Evolutionary conservation across 2,329 filamentous ascomycete species (phyloP).

Genomic region (Lasiodiplodia sp.): DNA sequence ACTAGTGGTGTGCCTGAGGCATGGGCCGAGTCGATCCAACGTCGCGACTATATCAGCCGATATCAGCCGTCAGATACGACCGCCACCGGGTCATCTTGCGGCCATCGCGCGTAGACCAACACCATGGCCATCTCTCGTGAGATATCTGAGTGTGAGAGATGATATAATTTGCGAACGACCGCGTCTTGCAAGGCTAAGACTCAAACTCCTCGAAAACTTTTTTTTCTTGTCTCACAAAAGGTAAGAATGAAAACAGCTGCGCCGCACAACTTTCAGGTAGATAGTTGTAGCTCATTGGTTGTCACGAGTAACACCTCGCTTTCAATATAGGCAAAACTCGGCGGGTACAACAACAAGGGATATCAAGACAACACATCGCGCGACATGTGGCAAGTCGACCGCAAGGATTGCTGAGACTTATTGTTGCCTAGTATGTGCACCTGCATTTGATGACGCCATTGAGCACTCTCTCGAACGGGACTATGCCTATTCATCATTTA

Average conservation of each 20-base stretch:
- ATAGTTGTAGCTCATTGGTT: not conserved
- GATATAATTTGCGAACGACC: not conserved
- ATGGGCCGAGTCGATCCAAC: constrained; percentile 3
- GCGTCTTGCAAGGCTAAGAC: not conserved
- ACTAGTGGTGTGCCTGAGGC: not conserved
- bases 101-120: not conserved
- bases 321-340: not conserved
- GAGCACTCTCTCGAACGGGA: not conserved
- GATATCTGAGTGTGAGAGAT: not conserved
- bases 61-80: not conserved
- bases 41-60: not conserved
- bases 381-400: not conserved
- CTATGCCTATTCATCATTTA: not conserved
- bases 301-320: not conserved
- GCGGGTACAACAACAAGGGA: not conserved
- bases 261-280: not conserved
- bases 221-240: not conserved
- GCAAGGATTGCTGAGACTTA: not conserved
- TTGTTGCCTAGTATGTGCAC: not conserved
- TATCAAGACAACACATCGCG: not conserved
- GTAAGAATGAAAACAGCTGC: not conserved
- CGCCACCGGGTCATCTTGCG: not conserved
- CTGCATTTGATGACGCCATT: not conserved
- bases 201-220: not conserved
- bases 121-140: not conserved